Evolutionary conservation across 352 stramenopile species (phyloP).

Genomic region (Globisporangium spiculum): DNA sequence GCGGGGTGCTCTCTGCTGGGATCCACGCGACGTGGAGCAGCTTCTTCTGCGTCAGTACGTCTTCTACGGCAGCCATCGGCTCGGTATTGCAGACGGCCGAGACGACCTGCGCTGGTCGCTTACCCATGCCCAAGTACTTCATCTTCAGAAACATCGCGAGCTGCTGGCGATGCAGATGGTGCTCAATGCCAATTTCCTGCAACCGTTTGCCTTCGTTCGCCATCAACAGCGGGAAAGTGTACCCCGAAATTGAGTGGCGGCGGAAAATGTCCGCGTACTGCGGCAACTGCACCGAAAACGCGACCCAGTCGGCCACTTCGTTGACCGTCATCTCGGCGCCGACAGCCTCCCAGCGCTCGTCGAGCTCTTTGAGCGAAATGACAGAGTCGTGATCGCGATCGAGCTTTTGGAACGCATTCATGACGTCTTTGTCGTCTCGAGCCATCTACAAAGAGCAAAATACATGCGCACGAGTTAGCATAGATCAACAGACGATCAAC

Average conservation of each 20-base stretch:
- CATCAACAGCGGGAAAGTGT: conserved; percentile 87
- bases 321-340: conserved; percentile 85
- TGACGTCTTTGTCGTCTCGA: conserved; percentile 61
- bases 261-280: conserved; percentile 82
- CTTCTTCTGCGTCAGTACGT: conserved; percentile 18
- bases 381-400: conserved; percentile 76
- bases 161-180: conserved; percentile 72
- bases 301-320: conserved; percentile 81
- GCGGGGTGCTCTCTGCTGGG: conserved; percentile 38
- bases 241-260: conserved; percentile 78
- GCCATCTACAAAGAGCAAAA: conserved; percentile 27
- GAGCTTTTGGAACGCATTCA: conserved; percentile 68
- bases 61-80: background rate
- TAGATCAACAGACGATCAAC: background rate
- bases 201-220: conserved; percentile 71
- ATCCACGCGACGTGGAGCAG: conserved; percentile 62
- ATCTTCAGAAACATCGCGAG: conserved; percentile 81
- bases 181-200: conserved; percentile 68
- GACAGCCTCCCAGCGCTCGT: conserved; percentile 75
- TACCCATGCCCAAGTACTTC: conserved; percentile 79
- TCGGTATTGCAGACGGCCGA: conserved; percentile 39
- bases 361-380: conserved; percentile 80
- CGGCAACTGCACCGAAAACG: conserved; percentile 74
- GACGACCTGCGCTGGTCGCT: conserved; percentile 45
- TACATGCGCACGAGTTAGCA: background rate